Evolutionary conservation across 768 basidiomycete genomes (phyloP), one percentile per base, ranked within the genome.

Genomic region (Xerocomellus intermedius): DNA sequence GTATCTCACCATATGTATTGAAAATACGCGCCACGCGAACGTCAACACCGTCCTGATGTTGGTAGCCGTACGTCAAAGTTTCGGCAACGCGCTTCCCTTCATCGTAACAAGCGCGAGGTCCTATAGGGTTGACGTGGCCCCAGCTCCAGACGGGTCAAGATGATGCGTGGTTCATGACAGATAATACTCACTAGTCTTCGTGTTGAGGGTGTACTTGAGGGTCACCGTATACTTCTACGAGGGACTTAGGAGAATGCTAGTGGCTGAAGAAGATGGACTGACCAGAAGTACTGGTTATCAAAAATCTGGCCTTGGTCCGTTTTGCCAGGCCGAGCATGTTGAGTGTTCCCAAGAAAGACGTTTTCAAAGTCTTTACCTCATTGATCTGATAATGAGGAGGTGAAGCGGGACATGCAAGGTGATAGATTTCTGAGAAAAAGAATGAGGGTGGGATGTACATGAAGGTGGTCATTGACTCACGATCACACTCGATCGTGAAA

Each of bases 41-140:
- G 63, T 98, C 91, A 56, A 99, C 95, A 52, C 87, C 86, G 67
- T 98, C 94, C 71, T 97, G 97, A 55, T 90, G 81, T 60, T 91
- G 89, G 79, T 89, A 98, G 38, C 95, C 95, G 67, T 98, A 99
- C 8, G 96, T 95, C 60, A 99, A 74, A 17, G 96, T 97, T 76
- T 99, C 97, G 38, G 97, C 96, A 37, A 98, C 96, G 64, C 97
- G 94, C 77, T 99, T 99, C 46, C 97, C 97, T 75, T 99, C 97
- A 68, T 99, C 97, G 69, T 99, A 99, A 74, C 97, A 99, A n/a
- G 96, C 95, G 58, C 97, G 91, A 56, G 92, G 91, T 22, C 97
- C 97, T 64, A 95, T 97, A 41, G 94, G 94, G 78, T 99, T 99
- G 68, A 99, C 97, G 73, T 98, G 87, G 44, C 94, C 95, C 94